Percentiles rank a stretch among this genome's conserved stretches.
Evolutionary conservation across 1,284 basidiomycete genomes (phyloP).

Genomic region (Rhodotorula sp.): DNA sequence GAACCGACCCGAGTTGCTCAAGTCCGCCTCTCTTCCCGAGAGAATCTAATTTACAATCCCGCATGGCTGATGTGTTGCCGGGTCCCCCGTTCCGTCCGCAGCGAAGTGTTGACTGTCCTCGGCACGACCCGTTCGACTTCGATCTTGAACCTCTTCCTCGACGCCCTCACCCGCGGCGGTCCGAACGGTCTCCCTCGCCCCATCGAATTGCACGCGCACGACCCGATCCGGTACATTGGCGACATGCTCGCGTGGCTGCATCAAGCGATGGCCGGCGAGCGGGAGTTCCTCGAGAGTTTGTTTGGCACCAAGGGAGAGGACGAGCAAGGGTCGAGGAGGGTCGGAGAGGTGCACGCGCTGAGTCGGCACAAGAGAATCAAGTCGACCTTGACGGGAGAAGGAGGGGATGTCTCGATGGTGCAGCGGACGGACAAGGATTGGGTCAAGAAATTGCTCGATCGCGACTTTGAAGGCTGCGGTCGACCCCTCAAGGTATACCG

Average conservation of each 20-base stretch:
- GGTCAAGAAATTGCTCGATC: conserved; percentile 79
- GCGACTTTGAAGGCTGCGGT: conserved; percentile 76
- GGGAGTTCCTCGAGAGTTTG: conserved; percentile 82
- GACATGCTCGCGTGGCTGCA: conserved; percentile 99
- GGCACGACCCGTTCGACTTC: conserved; percentile 78
- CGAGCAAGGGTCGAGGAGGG: conserved; percentile 77
- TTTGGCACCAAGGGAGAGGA: conserved; percentile 67
- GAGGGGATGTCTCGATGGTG: conserved; percentile 41
- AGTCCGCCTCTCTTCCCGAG: conserved; percentile 53
- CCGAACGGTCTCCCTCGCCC: conserved; percentile 84
- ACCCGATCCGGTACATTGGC: conserved; percentile 90
- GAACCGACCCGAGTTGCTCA: conserved; percentile 71
- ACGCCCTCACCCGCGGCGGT: conserved; percentile 77
- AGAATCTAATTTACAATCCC: neutral
- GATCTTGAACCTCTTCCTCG: conserved; percentile 72
- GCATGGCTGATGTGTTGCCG: neutral
- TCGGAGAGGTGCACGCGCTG: conserved; percentile 59
- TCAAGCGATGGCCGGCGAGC: conserved; percentile 89
- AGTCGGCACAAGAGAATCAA: conserved; percentile 9
- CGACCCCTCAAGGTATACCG: conserved; percentile 72
- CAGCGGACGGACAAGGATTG: conserved; percentile 65
- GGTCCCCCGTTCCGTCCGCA: conserved; percentile 46
- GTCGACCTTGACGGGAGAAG: conserved; percentile 44
- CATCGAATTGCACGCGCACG: conserved; percentile 95
- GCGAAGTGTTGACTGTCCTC: conserved; percentile 73